These are phyloP conservation scores for Neophaeococcomyces aloes DNA, from an alignment of 2,329 filamentous ascomycete species.

Conservation along the genomic window DNA sequence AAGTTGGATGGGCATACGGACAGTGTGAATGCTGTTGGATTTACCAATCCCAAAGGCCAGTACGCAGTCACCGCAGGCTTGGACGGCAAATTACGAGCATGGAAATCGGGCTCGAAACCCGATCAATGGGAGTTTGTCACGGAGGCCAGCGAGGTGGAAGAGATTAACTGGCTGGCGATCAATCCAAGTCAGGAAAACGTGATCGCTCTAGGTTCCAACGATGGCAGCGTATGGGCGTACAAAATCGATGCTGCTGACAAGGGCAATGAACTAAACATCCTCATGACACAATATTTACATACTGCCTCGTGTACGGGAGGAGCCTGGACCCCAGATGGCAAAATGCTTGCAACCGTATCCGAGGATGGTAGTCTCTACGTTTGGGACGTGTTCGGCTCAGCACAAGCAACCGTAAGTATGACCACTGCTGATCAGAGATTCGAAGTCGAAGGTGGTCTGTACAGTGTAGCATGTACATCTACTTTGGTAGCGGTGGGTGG, in stretches of 20 bases:
- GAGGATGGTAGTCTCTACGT: conserved; percentile 85
- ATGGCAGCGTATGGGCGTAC: conserved; percentile 95
- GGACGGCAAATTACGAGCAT: conserved; percentile 70
- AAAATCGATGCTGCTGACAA: conserved; percentile 60
- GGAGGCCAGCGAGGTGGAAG: conserved; percentile 79
- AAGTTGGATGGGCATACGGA: conserved; percentile 84
- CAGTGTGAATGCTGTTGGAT: conserved; percentile 75
- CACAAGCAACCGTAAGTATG: conserved; percentile 61
- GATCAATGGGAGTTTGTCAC: conserved; percentile 53
- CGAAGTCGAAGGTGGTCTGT: conserved; percentile 80
- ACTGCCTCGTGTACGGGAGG: conserved; percentile 78
- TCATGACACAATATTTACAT: conserved; percentile 88
- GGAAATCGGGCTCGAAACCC: conserved; percentile 45
- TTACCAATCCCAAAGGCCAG: conserved; percentile 72
- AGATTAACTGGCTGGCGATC: conserved; percentile 80
- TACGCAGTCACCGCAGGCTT: conserved; percentile 79
- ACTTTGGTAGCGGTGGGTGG: conserved; percentile 77
- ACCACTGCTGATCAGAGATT: conserved; percentile 81
- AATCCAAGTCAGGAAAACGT: conserved; percentile 62
- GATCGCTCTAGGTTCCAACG: conserved; percentile 74
- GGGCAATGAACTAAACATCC: conserved; percentile 59
- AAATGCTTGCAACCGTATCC: conserved; percentile 73
- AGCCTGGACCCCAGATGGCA: conserved; percentile 79
- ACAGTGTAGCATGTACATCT: conserved; percentile 73
- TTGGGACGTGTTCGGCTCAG: conserved; percentile 69